A percentile compares a stretch with the other conserved stretches of the same genome.
Evolutionary conservation across 169 alveolate species (phyloP).

Genomic region (Plasmodium inui): DNA sequence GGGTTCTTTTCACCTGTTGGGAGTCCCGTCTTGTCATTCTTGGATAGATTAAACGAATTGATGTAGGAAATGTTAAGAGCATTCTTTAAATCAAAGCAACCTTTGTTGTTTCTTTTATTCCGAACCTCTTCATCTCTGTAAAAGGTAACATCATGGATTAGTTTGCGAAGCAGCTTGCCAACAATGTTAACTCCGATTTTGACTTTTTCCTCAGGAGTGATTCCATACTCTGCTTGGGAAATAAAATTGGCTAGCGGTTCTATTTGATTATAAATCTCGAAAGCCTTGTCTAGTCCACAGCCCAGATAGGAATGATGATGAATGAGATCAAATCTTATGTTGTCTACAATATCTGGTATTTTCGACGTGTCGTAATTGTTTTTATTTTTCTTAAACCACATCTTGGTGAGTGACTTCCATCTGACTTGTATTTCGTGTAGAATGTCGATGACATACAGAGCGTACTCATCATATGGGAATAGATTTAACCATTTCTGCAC

Average conservation of each 20-base stretch:
- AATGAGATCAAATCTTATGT: conserved; percentile 87
- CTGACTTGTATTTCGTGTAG: conserved; percentile 77
- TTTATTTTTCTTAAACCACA: conserved; percentile 75
- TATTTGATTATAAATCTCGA: conserved; percentile 81
- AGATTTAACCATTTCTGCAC: conserved; percentile 82
- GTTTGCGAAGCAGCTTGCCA: conserved; percentile 82
- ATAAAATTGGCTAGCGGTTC: conserved; percentile 81
- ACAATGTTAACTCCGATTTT: conserved; percentile 87
- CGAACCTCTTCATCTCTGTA: conserved; percentile 75
- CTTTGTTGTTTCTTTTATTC: conserved; percentile 49
- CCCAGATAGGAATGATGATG: conserved; percentile 88
- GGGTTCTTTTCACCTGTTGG: neutral
- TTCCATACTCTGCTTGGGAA: conserved; percentile 88
- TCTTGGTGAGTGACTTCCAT: conserved; percentile 78
- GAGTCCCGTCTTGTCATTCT: neutral
- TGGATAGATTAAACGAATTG: conserved; percentile 4
- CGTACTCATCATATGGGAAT: conserved; percentile 84
- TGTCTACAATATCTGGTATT: conserved; percentile 89
- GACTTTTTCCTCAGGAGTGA: conserved; percentile 84
- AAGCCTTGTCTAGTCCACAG: conserved; percentile 82
- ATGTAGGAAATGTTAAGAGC: conserved; percentile 49
- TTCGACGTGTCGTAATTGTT: conserved; percentile 85
- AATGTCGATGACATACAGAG: conserved; percentile 79
- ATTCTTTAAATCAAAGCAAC: conserved; percentile 19
- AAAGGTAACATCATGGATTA: conserved; percentile 86